These are phyloP conservation scores for Neonothopanus nambi DNA, from an alignment of 1,284 basidiomycete genomes.

Conservation along the genomic window DNA sequence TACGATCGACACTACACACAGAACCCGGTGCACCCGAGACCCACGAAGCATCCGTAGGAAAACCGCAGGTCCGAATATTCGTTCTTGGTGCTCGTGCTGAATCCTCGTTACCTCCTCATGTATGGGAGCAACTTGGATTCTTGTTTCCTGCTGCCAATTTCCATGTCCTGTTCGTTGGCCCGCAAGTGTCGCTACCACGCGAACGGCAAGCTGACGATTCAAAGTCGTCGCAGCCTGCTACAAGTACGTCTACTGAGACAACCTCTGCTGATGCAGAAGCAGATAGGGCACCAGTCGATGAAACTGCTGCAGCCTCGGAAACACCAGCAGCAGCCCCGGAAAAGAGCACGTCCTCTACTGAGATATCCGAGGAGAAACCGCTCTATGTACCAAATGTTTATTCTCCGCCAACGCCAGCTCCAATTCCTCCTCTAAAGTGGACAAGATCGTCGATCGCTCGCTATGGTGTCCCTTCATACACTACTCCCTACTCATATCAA, in stretches of 20 bases:
- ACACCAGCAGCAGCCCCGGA: slow-evolving; percentile 13
- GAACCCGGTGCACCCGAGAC: slow-evolving; percentile 78
- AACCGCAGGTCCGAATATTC: slow-evolving; percentile 90
- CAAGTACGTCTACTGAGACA: slow-evolving; percentile 17
- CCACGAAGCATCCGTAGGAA: slow-evolving; percentile 66
- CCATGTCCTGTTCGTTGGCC: slow-evolving; percentile 95
- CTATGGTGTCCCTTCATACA: slow-evolving; percentile 92
- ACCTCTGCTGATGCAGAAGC: slow-evolving; percentile 11
- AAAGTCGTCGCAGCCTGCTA: slow-evolving; percentile 19
- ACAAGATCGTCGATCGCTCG: slow-evolving; percentile 69
- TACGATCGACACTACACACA: slow-evolving; percentile 88
- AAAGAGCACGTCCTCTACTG: slow-evolving; percentile 17
- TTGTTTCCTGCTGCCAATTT: slow-evolving; percentile 92
- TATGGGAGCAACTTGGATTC: slow-evolving; percentile 94
- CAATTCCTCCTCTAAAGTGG: slow-evolving; percentile 64
- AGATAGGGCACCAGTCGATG: background rate
- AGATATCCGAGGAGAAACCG: slow-evolving; percentile 34
- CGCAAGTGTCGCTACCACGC: slow-evolving; percentile 83
- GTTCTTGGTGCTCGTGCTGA: slow-evolving; percentile 95
- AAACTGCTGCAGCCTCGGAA: background rate
- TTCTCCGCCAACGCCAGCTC: slow-evolving; percentile 74
- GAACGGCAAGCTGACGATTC: slow-evolving; percentile 32
- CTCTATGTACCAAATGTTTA: slow-evolving; percentile 74
- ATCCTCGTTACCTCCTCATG: slow-evolving; percentile 90
- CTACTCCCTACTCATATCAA: slow-evolving; percentile 82